Conservation (phyloP, 2,329 filamentous ascomycete species). For the Ophiostoma novo-ulmi region DNA sequence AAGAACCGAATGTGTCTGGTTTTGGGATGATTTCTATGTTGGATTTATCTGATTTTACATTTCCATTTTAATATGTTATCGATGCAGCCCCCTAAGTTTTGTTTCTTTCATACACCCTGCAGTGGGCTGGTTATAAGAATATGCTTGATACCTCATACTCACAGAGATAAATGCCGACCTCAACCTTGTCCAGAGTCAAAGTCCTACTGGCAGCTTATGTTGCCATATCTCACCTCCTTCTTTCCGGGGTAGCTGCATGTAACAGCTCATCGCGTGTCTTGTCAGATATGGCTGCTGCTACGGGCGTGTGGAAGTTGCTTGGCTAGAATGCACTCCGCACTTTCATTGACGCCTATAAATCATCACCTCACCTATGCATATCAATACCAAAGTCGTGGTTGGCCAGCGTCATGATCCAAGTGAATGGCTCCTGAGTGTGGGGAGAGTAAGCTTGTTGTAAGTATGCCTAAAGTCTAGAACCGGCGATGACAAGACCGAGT, state of each 20-base stretch:
- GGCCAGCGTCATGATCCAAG: background rate
- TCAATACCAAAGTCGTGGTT: background rate
- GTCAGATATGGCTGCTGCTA: background rate
- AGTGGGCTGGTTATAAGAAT: background rate
- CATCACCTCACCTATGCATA: conserved; percentile 10
- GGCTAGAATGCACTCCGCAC: conserved; percentile 4
- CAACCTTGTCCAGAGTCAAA: background rate
- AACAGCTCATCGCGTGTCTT: background rate
- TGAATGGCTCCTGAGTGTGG: background rate
- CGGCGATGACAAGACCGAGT: background rate
- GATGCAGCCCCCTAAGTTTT: background rate
- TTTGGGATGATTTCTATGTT: background rate
- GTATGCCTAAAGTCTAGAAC: background rate
- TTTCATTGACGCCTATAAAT: background rate
- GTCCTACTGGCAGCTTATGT: background rate
- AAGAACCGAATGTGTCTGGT: background rate
- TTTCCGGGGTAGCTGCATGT: background rate
- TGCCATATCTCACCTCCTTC: background rate
- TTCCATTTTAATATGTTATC: background rate
- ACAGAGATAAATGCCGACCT: no score
- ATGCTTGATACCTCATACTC: background rate
- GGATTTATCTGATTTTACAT: background rate
- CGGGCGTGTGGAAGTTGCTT: background rate
- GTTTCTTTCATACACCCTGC: background rate
- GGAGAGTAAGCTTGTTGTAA: background rate